Base-by-base conservation (phyloP, 179 eudicot genomes). In the Actinidia arguta region DNA sequence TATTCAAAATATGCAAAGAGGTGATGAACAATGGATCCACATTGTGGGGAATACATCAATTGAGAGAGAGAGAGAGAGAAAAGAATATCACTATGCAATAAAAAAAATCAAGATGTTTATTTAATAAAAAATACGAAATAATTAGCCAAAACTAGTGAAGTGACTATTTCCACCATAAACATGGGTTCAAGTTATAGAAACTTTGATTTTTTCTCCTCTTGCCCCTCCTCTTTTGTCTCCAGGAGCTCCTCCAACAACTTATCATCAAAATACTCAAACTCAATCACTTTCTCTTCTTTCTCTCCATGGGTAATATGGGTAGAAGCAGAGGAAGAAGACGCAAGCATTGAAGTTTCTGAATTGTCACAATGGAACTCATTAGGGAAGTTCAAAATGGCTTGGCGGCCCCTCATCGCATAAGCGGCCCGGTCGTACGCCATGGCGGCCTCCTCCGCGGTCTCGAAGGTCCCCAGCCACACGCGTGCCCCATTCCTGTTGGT, bases 211-310 rank as follows among this genome's bases (percentile, higher is more conserved):
- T 85, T 81, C 31, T 67, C 14, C 20, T 70, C 27, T 54, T 74
- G 79, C 52, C 81, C 73, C 36, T 83, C 79, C 27, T 78, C 81
- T 75, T 83, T 83, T 24, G 76, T 61, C 74, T 81, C 91, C 71
- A 92, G 95, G 85, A 92, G 92, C 48, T 92, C 92, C 76, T 92
- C 93, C 82, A 92, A 84, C 86, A 92, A 72, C 67, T 88, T 84
- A 84, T 92, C 62, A 86, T 92, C 95, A 22, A 92, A 88, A 48
- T 84, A 92, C 88, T 92, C 95, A 50, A 92, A 82, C 92, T 92
- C 95, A 78, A 92, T 82, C 8, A 89, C 85, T 75, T 8, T 4
- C 48, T 87, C 76, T 27, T 64, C 5, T 18, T 27, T 18, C 27
- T 27, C 70, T 64, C 70, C 70, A 3, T 14, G 18, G 14, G 52